phyloP scores from a whole-genome alignment of 805 yeast genomes.

The Candida pini region DNA sequence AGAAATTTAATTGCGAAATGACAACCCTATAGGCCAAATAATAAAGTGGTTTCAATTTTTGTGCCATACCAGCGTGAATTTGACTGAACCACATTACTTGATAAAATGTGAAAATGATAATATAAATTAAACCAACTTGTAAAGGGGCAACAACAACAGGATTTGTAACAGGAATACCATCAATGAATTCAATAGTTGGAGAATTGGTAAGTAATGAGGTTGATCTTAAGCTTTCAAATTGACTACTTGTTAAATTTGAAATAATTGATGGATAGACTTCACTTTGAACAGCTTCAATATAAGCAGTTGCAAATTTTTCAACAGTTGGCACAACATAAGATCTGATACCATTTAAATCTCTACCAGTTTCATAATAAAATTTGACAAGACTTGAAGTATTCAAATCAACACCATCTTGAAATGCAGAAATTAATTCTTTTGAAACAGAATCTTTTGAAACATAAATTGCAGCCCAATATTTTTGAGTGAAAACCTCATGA shows the following conservation, averaged over 20 bases:
- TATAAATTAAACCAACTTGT: constrained; percentile 70
- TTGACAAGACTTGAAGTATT: constrained; percentile 19
- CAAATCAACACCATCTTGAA: constrained; percentile 30
- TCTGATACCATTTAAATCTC: constrained; percentile 50
- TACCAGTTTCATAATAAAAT: constrained; percentile 51
- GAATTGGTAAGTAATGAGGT: constrained; percentile 14
- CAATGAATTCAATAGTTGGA: constrained; percentile 26
- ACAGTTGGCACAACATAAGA: constrained; percentile 41
- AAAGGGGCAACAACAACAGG: constrained; percentile 57
- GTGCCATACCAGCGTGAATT: constrained; percentile 45
- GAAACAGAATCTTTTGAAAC: constrained; percentile 40
- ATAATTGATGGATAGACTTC: constrained; percentile 25
- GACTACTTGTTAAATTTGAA: constrained; percentile 19
- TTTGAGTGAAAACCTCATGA: constrained; percentile 44
- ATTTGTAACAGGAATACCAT: constrained; percentile 44
- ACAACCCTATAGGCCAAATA: constrained; percentile 48
- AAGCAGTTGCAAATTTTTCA: constrained; percentile 30
- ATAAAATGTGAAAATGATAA: constrained; percentile 69
- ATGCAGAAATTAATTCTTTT: constrained; percentile 34
- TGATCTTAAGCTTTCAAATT: constrained; percentile 16
- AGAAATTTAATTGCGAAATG: constrained; percentile 45
- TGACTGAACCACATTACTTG: constrained; percentile 56
- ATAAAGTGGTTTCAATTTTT: constrained; percentile 35
- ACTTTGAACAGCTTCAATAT: constrained; percentile 13
- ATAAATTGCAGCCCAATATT: constrained; percentile 60